Evolutionary conservation across 257 asterid genomes (phyloP).

Genomic region (Linaria vulgaris): DNA sequence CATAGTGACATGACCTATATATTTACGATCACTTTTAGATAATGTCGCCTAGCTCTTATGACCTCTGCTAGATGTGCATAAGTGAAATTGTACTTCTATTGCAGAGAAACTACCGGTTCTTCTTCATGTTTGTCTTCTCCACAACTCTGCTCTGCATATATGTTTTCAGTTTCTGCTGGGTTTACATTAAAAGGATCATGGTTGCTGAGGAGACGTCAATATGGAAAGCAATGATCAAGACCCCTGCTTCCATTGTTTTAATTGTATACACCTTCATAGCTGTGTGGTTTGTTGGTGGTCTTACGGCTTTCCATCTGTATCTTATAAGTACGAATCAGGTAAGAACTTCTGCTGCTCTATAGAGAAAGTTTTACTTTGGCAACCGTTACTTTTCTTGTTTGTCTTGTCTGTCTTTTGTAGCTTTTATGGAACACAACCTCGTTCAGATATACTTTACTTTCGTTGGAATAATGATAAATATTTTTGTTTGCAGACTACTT

Average conservation of each 20-base stretch:
- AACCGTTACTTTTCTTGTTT: not conserved
- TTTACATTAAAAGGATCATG: constrained; percentile 77
- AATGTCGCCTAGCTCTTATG: constrained; percentile 10
- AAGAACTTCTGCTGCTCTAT: constrained; percentile 19
- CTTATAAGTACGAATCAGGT: constrained; percentile 96
- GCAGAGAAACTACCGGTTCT: constrained; percentile 98
- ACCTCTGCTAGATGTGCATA: constrained; percentile 11
- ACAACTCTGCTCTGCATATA: constrained; percentile 91
- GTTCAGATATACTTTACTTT: too few species aligned
- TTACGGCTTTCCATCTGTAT: constrained; percentile 85
- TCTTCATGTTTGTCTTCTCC: constrained; percentile 99
- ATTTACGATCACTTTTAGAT: too few species aligned
- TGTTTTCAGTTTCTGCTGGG: constrained; percentile 94
- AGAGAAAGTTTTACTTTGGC: not conserved
- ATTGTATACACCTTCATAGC: constrained; percentile 85
- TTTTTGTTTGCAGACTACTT: constrained; percentile 71
- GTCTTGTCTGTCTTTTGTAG: too few species aligned
- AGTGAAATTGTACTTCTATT: constrained; percentile 17
- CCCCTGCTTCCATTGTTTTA: constrained; percentile 90
- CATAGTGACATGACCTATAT: too few species aligned
- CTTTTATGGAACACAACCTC: too few species aligned
- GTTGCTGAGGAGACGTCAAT: constrained; percentile 56
- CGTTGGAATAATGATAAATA: too few species aligned
- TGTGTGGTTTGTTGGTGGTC: constrained; percentile 99
- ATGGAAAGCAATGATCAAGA: constrained; percentile 92